Percentiles rank a stretch among this genome's conserved stretches.
These are phyloP conservation scores for Protomyces lactucae-debilis DNA, from an alignment of 1,139 yeast species.

Conservation along the genomic window DNA sequence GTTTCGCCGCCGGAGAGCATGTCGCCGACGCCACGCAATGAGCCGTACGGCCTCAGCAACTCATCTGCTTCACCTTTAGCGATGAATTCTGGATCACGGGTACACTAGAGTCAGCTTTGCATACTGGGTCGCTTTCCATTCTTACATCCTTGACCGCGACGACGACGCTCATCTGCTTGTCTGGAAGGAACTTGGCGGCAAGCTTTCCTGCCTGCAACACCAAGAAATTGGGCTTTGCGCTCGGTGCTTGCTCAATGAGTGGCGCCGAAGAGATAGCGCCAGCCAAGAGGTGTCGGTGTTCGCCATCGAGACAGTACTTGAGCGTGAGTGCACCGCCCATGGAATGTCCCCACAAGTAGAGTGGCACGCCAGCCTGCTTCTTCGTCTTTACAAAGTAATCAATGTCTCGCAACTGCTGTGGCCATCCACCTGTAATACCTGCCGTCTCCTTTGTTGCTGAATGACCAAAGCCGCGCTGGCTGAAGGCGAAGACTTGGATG, in stretches of 20 bases:
- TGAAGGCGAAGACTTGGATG: constrained; percentile 69
- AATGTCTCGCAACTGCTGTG: constrained; percentile 59
- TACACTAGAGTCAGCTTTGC: constrained; percentile 8
- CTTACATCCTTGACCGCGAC: constrained; percentile 5
- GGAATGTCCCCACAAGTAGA: constrained; percentile 76
- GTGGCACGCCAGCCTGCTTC: constrained; percentile 35
- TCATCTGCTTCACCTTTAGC: constrained; percentile 29
- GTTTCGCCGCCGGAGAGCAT: constrained; percentile 17
- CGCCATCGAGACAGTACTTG: constrained; percentile 70
- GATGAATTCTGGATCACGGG: constrained; percentile 30
- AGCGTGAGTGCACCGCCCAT: constrained; percentile 90
- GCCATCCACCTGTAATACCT: constrained; percentile 62
- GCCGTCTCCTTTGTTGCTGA: constrained; percentile 53
- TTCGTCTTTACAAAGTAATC: constrained; percentile 52
- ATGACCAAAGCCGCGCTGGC: constrained; percentile 84
- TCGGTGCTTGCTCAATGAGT: constrained; percentile 46
- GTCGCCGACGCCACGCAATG: constrained; percentile 18
- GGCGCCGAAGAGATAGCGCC: constrained; percentile 67
- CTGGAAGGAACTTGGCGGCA: constrained; percentile 34
- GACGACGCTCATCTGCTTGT: constrained; percentile 13
- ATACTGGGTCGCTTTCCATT: background rate
- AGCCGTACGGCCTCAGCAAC: constrained; percentile 27
- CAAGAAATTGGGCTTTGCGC: constrained; percentile 17
- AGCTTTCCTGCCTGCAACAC: constrained; percentile 45
- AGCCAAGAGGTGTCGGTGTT: constrained; percentile 49